Evolutionary conservation across 1,284 basidiomycete species (phyloP).

Genomic region (Leccinum fuscescens): DNA sequence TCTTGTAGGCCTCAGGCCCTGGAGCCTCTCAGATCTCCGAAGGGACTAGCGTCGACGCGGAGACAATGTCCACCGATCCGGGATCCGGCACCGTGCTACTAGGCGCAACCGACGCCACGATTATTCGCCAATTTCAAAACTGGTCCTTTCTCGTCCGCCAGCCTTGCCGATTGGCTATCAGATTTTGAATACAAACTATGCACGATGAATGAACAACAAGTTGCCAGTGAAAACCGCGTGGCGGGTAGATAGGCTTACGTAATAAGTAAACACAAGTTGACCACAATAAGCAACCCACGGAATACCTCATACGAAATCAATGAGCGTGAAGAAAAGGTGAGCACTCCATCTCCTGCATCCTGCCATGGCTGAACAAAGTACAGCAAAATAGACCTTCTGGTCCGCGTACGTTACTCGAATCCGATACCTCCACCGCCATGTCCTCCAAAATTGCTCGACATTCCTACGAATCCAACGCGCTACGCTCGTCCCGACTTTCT

Average conservation of each 20-base stretch:
- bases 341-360: not conserved
- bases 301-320: conserved; percentile 7
- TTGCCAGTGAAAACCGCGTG: too few relatives aligned
- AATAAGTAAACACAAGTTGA: conserved; percentile 6
- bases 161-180: not conserved
- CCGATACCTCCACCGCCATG: conserved; percentile 92
- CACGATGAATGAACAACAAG: not conserved
- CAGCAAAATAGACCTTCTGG: conserved; percentile 83
- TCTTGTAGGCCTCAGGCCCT: not conserved
- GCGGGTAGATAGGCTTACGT: not conserved
- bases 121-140: not conserved
- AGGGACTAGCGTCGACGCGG: not conserved
- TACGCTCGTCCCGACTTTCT: conserved; percentile 85
- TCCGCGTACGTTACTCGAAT: conserved; percentile 90
- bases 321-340: conserved; percentile 37
- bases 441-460: conserved; percentile 88
- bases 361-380: not conserved
- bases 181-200: not conserved
- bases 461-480: conserved; percentile 81
- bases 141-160: not conserved
- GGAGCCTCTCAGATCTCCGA: not conserved
- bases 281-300: conserved; percentile 8
- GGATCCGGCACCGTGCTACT: not conserved
- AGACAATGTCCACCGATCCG: not conserved
- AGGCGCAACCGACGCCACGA: not conserved